phyloP scores from a whole-genome alignment of 2,329 filamentous ascomycete genomes.

The Cladophialophora exuberans region DNA sequence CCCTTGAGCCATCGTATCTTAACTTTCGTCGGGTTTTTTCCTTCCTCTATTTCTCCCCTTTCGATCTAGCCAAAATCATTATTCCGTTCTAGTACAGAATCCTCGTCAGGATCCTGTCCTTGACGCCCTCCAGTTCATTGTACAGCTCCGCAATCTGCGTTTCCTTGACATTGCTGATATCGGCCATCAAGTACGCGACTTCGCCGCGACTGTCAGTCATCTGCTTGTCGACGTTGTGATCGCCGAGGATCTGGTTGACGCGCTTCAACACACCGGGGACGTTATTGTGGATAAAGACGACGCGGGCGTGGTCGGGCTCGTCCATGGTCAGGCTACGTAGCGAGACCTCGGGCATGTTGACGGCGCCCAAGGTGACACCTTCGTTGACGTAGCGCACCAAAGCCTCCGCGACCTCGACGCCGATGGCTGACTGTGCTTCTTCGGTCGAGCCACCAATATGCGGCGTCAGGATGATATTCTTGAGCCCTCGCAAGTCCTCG shows the following conservation, averaged over 20 bases:
- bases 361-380: slow-evolving; percentile 84
- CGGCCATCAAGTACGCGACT: slow-evolving; percentile 95
- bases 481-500: slow-evolving; percentile 79
- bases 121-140: slow-evolving; percentile 75
- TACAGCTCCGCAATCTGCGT: slow-evolving; percentile 84
- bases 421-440: slow-evolving; percentile 95
- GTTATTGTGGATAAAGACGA: slow-evolving; percentile 97
- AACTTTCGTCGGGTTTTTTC: no score
- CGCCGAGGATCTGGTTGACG: slow-evolving; percentile 92
- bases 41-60: no score
- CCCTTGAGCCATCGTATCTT: no score
- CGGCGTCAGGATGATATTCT: slow-evolving; percentile 92
- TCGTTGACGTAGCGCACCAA: slow-evolving; percentile 95
- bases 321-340: slow-evolving; percentile 88
- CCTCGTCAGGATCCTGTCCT: slow-evolving; percentile 32
- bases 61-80: neutral
- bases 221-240: slow-evolving; percentile 99
- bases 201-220: slow-evolving; percentile 95
- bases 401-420: slow-evolving; percentile 85
- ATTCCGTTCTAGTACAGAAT: slow-evolving; percentile 29
- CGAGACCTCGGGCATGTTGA: slow-evolving; percentile 95
- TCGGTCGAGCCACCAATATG: slow-evolving; percentile 98
- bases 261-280: slow-evolving; percentile 90
- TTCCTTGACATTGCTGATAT: slow-evolving; percentile 84
- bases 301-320: slow-evolving; percentile 84